phyloP scores from a whole-genome alignment of 129 eudicot genomes.

The Heracleum sosnowskyi region DNA sequence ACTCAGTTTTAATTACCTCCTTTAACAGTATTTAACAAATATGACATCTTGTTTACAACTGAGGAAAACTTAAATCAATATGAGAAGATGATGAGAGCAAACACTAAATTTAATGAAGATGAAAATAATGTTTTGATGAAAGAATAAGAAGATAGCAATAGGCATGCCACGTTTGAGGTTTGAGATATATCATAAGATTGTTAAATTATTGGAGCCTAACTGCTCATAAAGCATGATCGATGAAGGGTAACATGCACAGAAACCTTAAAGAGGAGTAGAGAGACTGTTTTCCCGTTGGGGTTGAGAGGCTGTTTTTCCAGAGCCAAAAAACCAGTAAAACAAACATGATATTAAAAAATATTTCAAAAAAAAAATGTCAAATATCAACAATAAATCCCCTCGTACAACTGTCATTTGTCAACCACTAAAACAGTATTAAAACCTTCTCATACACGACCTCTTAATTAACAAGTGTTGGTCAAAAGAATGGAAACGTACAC shows the following conservation, averaged over 20 bases:
- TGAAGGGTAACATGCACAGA: too few relatives aligned
- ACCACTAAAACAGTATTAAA: neutral
- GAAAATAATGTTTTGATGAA: neutral
- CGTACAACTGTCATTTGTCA: neutral
- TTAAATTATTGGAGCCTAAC: too few relatives aligned
- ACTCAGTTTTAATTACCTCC: neutral
- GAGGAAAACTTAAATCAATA: neutral
- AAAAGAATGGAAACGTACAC: neutral
- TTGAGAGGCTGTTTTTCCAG: too few relatives aligned
- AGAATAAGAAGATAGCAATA: neutral
- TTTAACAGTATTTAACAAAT: neutral
- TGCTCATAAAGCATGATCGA: too few relatives aligned
- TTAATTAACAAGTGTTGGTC: neutral
- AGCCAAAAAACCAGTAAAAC: neutral
- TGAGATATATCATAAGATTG: too few relatives aligned
- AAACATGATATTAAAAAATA: too few relatives aligned
- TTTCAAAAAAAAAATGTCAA: too few relatives aligned
- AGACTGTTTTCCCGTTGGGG: too few relatives aligned
- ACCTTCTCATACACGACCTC: neutral
- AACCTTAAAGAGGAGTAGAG: too few relatives aligned
- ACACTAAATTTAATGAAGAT: neutral
- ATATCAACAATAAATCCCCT: neutral
- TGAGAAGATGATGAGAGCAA: neutral
- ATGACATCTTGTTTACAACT: neutral
- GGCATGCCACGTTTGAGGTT: neutral